phyloP scores from a whole-genome alignment of 2,329 filamentous ascomycete species.

The Alternaria triticina region DNA sequence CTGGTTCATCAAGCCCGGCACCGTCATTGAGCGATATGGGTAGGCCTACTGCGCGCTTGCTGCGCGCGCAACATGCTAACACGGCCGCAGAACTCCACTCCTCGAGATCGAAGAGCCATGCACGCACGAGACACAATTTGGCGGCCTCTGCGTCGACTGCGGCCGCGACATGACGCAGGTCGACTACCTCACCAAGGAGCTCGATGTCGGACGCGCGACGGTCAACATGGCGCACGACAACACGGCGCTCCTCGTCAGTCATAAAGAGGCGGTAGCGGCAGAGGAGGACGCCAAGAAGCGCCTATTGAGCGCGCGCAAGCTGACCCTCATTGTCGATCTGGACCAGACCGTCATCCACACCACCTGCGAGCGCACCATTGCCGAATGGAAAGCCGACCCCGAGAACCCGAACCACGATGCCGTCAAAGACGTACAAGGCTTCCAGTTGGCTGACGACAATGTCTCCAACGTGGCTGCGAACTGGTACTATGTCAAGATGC shows the following conservation, averaged over 20 bases:
- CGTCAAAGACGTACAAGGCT: slow-evolving; percentile 85
- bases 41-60: slow-evolving; percentile 35
- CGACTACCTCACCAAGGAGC: slow-evolving; percentile 80
- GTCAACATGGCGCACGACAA: slow-evolving; percentile 97
- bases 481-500: slow-evolving; percentile 98
- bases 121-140: slow-evolving; percentile 87
- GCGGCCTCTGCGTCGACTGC: slow-evolving; percentile 88
- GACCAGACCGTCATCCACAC: slow-evolving; percentile 99
- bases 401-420: slow-evolving; percentile 89
- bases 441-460: slow-evolving; percentile 83
- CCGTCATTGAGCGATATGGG: slow-evolving; percentile 61
- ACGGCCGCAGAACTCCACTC: slow-evolving; percentile 57
- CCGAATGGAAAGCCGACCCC: slow-evolving; percentile 90
- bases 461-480: slow-evolving; percentile 45
- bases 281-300: slow-evolving; percentile 88
- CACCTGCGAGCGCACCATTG: slow-evolving; percentile 93
- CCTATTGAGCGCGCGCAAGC: slow-evolving; percentile 78
- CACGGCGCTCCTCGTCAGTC: slow-evolving; percentile 82
- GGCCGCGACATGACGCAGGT: slow-evolving; percentile 94
- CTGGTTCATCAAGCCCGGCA: slow-evolving; percentile 75
- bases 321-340: slow-evolving; percentile 93
- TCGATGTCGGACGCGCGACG: slow-evolving; percentile 83
- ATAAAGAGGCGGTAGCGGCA: slow-evolving; percentile 76
- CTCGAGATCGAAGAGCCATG: slow-evolving; percentile 90
- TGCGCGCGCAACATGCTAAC: slow-evolving; percentile 10